A percentile compares a stretch with the other conserved stretches of the same genome.
These are phyloP conservation scores for Viola odorata DNA, from an alignment of 345 rosid species.

Conservation along the genomic window DNA sequence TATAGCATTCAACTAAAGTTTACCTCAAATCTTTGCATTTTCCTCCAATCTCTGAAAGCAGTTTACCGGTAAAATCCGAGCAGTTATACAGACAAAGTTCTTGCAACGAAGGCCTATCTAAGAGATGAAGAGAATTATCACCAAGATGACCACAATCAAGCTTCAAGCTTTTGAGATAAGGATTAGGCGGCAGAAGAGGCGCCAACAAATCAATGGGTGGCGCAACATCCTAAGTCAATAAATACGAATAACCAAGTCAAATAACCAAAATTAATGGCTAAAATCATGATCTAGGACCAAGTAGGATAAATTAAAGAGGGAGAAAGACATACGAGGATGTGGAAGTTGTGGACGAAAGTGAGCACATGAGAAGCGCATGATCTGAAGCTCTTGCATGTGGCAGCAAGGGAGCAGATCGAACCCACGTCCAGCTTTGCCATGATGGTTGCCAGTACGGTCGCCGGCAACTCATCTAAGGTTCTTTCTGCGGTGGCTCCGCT, in stretches of 20 bases:
- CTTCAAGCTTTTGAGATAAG: constrained; percentile 61
- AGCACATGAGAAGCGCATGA: constrained; percentile 59
- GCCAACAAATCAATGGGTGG: constrained; percentile 48
- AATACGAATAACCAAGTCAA: background rate
- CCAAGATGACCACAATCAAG: constrained; percentile 69
- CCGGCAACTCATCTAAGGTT: constrained; percentile 64
- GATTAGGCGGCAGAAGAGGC: constrained; percentile 68
- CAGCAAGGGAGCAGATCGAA: constrained; percentile 67
- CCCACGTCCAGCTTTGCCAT: constrained; percentile 74
- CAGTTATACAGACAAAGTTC: constrained; percentile 75
- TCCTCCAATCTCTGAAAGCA: constrained; percentile 71
- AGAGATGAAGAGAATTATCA: constrained; percentile 48
- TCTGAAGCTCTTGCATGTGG: constrained; percentile 55
- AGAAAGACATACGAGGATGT: constrained; percentile 50
- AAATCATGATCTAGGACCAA: background rate
- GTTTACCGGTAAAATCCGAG: constrained; percentile 60
- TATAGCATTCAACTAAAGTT: background rate
- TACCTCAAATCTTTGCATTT: constrained; percentile 69
- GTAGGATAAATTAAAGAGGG: too few relatives aligned
- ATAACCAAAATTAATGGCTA: background rate
- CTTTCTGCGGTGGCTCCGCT: constrained; percentile 14
- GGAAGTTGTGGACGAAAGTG: constrained; percentile 67
- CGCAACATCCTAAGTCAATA: constrained; percentile 42
- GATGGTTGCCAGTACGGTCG: constrained; percentile 55
- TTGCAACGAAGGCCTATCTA: constrained; percentile 53